These are phyloP conservation scores for Aspergillus tubingensis DNA, from an alignment of 2,329 filamentous ascomycete species.

Conservation along the genomic window DNA sequence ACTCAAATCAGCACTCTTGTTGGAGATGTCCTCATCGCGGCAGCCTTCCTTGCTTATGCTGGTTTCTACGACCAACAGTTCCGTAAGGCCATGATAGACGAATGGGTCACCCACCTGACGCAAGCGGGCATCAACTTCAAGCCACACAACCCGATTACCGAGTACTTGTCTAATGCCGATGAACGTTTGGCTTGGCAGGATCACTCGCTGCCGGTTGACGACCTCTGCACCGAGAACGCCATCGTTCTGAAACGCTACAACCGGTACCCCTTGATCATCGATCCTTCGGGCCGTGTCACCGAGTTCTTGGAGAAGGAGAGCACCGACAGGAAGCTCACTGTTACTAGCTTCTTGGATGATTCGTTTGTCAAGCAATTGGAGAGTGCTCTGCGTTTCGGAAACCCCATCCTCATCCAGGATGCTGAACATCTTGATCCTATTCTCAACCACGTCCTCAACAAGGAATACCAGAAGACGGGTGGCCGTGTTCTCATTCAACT, in stretches of 20 bases:
- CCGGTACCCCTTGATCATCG: constrained; percentile 95
- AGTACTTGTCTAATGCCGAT: constrained; percentile 95
- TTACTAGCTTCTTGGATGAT: constrained; percentile 97
- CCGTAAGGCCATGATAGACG: constrained; percentile 95
- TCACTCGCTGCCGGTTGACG: constrained; percentile 89
- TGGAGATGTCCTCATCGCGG: constrained; percentile 92
- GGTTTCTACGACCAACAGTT: constrained; percentile 98
- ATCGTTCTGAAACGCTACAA: constrained; percentile 98
- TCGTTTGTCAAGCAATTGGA: constrained; percentile 98
- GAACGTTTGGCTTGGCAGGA: constrained; percentile 94
- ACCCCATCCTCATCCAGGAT: constrained; percentile 97
- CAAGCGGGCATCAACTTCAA: constrained; percentile 94
- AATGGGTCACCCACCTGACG: constrained; percentile 92
- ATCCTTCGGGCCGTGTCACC: constrained; percentile 90
- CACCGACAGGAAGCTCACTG: constrained; percentile 88
- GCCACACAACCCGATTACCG: constrained; percentile 87
- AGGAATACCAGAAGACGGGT: constrained; percentile 98
- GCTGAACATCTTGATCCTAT: constrained; percentile 96
- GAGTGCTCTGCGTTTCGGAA: constrained; percentile 94
- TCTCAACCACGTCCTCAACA: constrained; percentile 97
- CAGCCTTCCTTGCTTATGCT: constrained; percentile 94
- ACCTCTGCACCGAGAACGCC: constrained; percentile 97
- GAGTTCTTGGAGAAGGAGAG: constrained; percentile 95
- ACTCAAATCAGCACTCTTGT: constrained; percentile 96
- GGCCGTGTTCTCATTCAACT: constrained; percentile 97